Evolutionary conservation across 768 basidiomycete genomes (phyloP), one percentile per base, ranked within the genome.

Genomic region (Lactarius tabidus): DNA sequence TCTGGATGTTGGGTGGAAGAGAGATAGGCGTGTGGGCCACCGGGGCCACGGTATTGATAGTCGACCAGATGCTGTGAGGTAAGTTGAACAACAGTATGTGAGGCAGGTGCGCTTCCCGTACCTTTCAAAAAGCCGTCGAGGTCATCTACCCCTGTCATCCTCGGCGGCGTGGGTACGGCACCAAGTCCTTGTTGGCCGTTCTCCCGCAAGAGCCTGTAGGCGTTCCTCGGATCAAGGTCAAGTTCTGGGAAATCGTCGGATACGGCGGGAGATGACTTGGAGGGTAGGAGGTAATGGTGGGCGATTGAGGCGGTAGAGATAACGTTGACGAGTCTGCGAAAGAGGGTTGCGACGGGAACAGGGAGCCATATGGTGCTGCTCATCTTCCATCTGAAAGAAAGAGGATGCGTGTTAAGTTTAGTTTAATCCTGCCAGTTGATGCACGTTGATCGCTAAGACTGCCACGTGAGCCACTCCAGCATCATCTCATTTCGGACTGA

Each of bases 231-330:
- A 33, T 29, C 17, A 15, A 39, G 10, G 26, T 41, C n/a, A 15
- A 20, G 10, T 53, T 29, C 57, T 33, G 57, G 28, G 20, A 38
- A 33, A 64, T 66, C 55, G 65, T 61, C 59, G 23, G 56, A 29
- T 51, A 26, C 5, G 1, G 48, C 1, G 33, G 33, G 33, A 14
- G 12, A 7, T 18, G 65, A 54, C 2, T 33, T 71, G 60, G 71
- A 74, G 29, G 76, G 77, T 35, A 77, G 69, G 45, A 85, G 71
- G 72, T 85, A 89, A 31, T 89, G 85, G 71, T 83, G 84, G 4
- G 89, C 85, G 31, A 91, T 82, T 0, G 89, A 88, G n/a, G 90
- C 75, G 0, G 86, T 79, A 0, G 88, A 88, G 51, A 91, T 80
- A 43, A 82, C 84, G 68, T 89, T 88, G 65, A 85, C 82, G 38